These are phyloP conservation scores for Stipa capillata DNA, from an alignment of 176 grass and related monocot species.

Conservation along the genomic window DNA sequence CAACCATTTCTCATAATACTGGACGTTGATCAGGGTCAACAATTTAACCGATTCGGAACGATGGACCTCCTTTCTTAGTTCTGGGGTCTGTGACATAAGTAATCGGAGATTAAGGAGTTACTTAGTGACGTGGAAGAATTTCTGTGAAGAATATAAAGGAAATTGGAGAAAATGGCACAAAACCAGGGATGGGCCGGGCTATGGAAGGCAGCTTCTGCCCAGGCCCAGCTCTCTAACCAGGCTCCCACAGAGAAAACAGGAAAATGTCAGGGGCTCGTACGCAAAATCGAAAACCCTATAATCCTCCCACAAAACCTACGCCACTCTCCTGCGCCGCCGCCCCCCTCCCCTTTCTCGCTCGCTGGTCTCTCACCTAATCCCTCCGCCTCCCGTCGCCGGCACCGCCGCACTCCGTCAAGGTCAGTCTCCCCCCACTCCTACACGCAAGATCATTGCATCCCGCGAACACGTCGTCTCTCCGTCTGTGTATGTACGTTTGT, in stretches of 20 bases:
- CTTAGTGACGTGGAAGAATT: too few species aligned
- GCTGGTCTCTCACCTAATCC: not conserved
- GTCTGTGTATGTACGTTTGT: too few species aligned
- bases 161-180: too few species aligned
- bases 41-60: too few species aligned
- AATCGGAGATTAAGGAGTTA: too few species aligned
- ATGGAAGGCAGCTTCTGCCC: too few species aligned
- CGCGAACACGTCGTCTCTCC: not conserved
- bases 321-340: slow-evolving; percentile 21
- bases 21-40: too few species aligned
- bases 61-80: too few species aligned
- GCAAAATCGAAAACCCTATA: slow-evolving; percentile 35
- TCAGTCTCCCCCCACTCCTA: not conserved
- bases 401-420: slow-evolving; percentile 17
- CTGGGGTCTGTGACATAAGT: too few species aligned
- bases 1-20: too few species aligned
- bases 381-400: not conserved
- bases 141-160: too few species aligned
- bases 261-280: not conserved
- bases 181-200: too few species aligned
- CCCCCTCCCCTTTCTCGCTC: not conserved
- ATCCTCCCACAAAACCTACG: slow-evolving; percentile 12
- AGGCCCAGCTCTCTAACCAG: not conserved
- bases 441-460: not conserved
- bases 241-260: not conserved